Percentiles rank a stretch among this genome's conserved stretches.
These are phyloP conservation scores for Mucuna pruriens DNA, from an alignment of 306 rosid genomes.

Conservation along the genomic window DNA sequence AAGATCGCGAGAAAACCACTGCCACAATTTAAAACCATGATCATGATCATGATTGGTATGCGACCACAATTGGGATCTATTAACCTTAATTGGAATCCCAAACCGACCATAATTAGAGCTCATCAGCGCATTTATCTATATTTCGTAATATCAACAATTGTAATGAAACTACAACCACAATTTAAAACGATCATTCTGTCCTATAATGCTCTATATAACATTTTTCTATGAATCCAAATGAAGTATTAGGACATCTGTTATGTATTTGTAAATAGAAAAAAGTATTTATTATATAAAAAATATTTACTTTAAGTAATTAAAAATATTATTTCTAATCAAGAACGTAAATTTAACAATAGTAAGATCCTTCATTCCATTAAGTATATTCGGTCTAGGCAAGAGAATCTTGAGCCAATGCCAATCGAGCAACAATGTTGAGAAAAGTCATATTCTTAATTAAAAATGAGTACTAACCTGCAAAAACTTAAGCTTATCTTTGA, in stretches of 20 bases:
- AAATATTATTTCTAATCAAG: no score
- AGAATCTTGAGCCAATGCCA: background rate
- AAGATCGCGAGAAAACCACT: no score
- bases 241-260: background rate
- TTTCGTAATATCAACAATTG: background rate
- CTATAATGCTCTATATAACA: background rate
- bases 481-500: constrained; percentile 72
- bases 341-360: no score
- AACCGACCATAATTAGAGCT: no score
- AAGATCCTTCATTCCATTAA: background rate
- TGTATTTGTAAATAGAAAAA: background rate
- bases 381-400: background rate
- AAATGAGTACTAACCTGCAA: constrained; percentile 60
- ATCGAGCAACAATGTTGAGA: background rate
- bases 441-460: background rate
- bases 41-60: no score
- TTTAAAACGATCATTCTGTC: background rate
- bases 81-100: no score
- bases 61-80: no score
- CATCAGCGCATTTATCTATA: background rate
- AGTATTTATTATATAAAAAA: background rate
- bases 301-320: background rate
- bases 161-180: background rate
- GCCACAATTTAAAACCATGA: no score
- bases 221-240: background rate